Evolutionary conservation across 345 rosid species (phyloP).

Genomic region (Ailanthus altissimus): DNA sequence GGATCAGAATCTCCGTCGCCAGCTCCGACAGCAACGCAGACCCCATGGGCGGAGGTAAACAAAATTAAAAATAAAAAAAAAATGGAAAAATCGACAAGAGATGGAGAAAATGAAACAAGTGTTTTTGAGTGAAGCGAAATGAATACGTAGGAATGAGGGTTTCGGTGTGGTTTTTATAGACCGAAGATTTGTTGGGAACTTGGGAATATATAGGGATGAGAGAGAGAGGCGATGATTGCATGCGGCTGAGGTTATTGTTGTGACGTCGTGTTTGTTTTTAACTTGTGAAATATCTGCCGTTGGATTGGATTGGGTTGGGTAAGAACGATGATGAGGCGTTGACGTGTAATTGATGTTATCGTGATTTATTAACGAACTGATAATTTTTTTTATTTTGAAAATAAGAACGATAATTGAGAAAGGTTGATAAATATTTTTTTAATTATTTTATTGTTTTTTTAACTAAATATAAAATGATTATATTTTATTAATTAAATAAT

Average conservation of each 20-base stretch:
- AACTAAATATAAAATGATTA: too few species aligned
- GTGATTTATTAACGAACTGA: too few species aligned
- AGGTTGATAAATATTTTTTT: too few species aligned
- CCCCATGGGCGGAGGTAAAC: constrained; percentile 10
- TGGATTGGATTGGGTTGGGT: background rate
- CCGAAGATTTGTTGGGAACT: background rate
- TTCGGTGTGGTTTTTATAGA: background rate
- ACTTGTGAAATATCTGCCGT: background rate
- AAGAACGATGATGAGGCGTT: background rate
- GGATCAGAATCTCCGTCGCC: constrained; percentile 63
- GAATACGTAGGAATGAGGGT: background rate
- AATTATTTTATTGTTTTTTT: too few species aligned
- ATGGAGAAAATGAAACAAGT: too few species aligned
- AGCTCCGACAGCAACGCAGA: constrained; percentile 53
- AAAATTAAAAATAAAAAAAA: background rate
- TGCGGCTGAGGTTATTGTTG: background rate
- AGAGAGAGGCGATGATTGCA: background rate
- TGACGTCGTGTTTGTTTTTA: background rate
- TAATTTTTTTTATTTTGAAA: too few species aligned
- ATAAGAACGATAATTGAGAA: too few species aligned
- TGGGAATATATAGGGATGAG: background rate
- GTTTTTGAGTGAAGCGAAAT: background rate
- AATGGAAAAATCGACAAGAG: background rate
- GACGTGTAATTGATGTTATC: too few species aligned
- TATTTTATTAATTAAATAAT: too few species aligned